Evolutionary conservation across 2,329 filamentous ascomycete genomes (phyloP), one percentile per base, ranked within the genome.

Genomic region (Trichoderma lentiforme): DNA sequence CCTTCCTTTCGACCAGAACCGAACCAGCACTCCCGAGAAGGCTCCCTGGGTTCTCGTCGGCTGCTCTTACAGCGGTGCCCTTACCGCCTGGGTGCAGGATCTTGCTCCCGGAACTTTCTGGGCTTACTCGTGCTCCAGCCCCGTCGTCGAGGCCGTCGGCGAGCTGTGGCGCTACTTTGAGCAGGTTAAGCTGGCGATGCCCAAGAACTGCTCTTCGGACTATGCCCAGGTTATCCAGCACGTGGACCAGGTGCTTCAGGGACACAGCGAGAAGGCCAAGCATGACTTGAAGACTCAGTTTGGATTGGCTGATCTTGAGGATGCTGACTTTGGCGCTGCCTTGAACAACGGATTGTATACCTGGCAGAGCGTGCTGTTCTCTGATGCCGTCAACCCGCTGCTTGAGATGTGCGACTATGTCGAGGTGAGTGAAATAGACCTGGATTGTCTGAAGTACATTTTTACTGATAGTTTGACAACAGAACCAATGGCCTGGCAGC

Each of bases 41-140:
- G 90, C 89, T 0, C 87, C 93, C 0, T 95, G 91, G 83, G 89
- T 95, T 71, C 89, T 88, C 0, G 94, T 94, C 73, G 93, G 93
- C 5, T 93, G 93, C 7, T 93, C 91, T 0, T 96, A 96, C 78
- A 90, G 92, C 1, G 93, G 93, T 15, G 91, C 90, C 0, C 91
- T 94, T 74, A 90, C 90, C 9, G 92, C 92, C 0, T 93, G 95
- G 79, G 80, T 93, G 60, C 88, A 92, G 21, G 87, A 89, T 61
- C 80, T 90, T 14, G 94, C 95, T 77, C 93, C 93, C 0, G 90
- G 94, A 51, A 84, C 91, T 9, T 95, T 92, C 80, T 94, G 88
- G 86, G 93, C 87, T 3, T 88, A 91, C 8, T 93, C 96, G 63
- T 90, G 91, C 0, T 93, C 91, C 0, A 94, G 92, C 1, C 93